Conservation (phyloP, 345 rosid genomes). For the Citrus trifoliata region DNA sequence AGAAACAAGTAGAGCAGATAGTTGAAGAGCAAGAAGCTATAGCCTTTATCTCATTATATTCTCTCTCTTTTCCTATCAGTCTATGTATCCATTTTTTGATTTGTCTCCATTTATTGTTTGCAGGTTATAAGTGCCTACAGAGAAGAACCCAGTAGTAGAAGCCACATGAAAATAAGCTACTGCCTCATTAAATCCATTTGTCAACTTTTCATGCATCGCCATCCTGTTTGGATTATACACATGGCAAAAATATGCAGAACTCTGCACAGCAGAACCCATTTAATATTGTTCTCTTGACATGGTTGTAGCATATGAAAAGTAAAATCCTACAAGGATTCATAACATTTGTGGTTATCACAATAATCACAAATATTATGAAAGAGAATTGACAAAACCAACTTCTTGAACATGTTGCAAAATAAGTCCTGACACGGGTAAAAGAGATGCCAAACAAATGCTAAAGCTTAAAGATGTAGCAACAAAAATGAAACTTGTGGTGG, state of each 20-base stretch:
- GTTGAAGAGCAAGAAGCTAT: neutral
- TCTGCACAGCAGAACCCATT: neutral
- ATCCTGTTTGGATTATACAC: neutral
- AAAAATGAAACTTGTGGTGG: neutral
- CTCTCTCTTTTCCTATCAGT: neutral
- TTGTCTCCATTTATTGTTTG: neutral
- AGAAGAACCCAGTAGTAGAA: neutral
- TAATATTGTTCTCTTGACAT: neutral
- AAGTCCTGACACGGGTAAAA: neutral
- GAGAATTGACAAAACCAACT: neutral
- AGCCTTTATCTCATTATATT: neutral
- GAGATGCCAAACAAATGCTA: neutral
- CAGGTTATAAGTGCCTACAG: neutral
- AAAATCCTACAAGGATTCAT: neutral
- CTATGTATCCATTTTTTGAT: neutral
- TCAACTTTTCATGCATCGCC: neutral
- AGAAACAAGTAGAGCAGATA: neutral
- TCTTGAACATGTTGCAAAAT: neutral
- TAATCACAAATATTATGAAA: neutral
- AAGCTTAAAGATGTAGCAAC: neutral
- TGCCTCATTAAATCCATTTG: neutral
- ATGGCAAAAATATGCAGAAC: neutral
- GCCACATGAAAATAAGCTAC: neutral
- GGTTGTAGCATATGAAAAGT: neutral
- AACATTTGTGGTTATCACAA: neutral